These are phyloP conservation scores for Candida maesae DNA, from an alignment of 805 yeast species.

Conservation along the genomic window DNA sequence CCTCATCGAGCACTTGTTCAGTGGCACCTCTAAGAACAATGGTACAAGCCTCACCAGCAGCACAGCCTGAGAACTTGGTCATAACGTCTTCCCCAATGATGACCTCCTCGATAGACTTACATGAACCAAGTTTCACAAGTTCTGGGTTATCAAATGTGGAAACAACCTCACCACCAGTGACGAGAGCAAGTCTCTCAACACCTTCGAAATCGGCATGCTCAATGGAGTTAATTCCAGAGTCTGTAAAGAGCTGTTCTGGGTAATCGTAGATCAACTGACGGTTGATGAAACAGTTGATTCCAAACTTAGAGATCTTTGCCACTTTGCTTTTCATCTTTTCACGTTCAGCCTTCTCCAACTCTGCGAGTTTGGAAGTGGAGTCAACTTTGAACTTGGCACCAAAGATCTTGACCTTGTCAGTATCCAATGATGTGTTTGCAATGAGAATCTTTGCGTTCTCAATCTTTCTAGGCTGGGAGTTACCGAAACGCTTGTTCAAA, in stretches of 20 bases:
- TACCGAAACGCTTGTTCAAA: conserved; percentile 87
- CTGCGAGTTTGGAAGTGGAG: conserved; percentile 90
- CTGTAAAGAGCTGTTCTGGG: conserved; percentile 94
- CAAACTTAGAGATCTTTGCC: conserved; percentile 82
- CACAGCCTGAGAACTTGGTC: conserved; percentile 92
- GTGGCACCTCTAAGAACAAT: conserved; percentile 96
- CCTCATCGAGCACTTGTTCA: conserved; percentile 92
- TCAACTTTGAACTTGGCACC: conserved; percentile 98
- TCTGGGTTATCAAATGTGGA: conserved; percentile 95
- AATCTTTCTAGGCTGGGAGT: conserved; percentile 84
- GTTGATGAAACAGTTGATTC: conserved; percentile 86
- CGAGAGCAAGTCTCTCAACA: conserved; percentile 91
- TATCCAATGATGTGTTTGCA: conserved; percentile 95
- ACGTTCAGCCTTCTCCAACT: conserved; percentile 88
- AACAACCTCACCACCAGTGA: conserved; percentile 97
- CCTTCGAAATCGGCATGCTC: conserved; percentile 99
- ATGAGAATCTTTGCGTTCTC: conserved; percentile 82
- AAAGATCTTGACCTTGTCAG: conserved; percentile 95
- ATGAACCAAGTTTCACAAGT: conserved; percentile 77
- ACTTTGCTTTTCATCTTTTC: conserved; percentile 89
- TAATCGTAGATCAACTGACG: conserved; percentile 96
- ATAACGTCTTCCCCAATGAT: conserved; percentile 90
- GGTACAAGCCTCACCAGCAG: conserved; percentile 94
- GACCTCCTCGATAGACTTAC: conserved; percentile 87
- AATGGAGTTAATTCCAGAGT: conserved; percentile 80